Evolutionary conservation across 768 basidiomycete genomes (phyloP), one percentile per base, ranked within the genome.

Genomic region (Hydnomerulius pinastri): DNA sequence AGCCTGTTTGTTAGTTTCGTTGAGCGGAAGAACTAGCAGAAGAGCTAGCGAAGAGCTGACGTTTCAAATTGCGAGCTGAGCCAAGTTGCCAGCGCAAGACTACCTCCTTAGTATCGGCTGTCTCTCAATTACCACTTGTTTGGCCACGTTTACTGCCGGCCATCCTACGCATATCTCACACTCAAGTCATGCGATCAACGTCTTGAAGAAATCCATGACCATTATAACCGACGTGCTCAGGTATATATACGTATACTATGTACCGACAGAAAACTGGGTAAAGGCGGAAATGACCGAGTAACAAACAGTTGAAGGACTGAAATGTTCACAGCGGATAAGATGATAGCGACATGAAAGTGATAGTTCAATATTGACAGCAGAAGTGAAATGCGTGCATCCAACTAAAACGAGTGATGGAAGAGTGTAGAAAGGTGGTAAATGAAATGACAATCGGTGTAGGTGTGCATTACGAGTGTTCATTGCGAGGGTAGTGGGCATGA

Each of bases 401-500:
- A 55, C 49, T 50, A 56, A 60, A 42, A 35, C 41, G 56, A 55
- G 23, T 45, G 48, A 62, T n/a, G n/a, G n/a, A 46, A 56, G 58
- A 48, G 50, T 48, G 46, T 56, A 51, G 39, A 29, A 40, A 49
- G 51, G n/a, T n/a, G n/a, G n/a, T n/a, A n/a, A n/a, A n/a, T n/a
- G n/a, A 54, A 58, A 51, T 53, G 60, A 51, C n/a, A 51, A 50
- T 60, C 28, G 45, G 57, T 57, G 64, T 60, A 55, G 62, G 56
- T 59, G 54, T 63, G 64, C 58, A 72, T 71, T 72, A 72, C 58
- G 62, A 67, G 56, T 67, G 64, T 68, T 66, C 63, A 66, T 62
- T 69, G 69, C 57, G 64, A 61, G 60, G 54, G 48, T 61, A 63
- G 59, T 62, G 56, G 57, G 48, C 24, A 54, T 64, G 69, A 69